Evolutionary conservation across 1,284 basidiomycete species (phyloP), one percentile per base, ranked within the genome.

Genomic region (Xerocomus nothofagi): DNA sequence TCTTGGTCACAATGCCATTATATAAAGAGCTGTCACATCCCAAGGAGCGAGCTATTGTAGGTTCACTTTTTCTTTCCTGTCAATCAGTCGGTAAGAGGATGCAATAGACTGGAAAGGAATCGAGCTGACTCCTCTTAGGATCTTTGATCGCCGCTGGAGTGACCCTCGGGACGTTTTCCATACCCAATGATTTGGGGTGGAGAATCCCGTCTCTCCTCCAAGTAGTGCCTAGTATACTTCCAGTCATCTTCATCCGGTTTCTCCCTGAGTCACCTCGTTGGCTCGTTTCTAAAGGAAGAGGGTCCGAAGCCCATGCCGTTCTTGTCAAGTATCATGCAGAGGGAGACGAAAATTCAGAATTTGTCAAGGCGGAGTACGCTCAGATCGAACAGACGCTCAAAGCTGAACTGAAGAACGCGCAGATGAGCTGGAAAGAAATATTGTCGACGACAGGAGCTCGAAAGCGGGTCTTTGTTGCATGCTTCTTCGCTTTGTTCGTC

Each of bases 221-320:
- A 61, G 63, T 74, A 39, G 54, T 75, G 0, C 79, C 81, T 0
- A 76, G 75, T 39, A 31, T 67, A 24, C 57, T 80, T 21, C 79
- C 80, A 55, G 63, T 83, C 33, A 49, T 55, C 18, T 77, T 77
- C 58, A 66, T 79, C 42, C 73, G 63, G 52, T 72, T 78, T 55
- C 66, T 82, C 20, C 81, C 81, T 3, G 79, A 84, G 59, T 81
- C 78, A 1, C 82, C 82, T 32, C 75, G 84, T 54, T 85, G 79
- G 79, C 71, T 84, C 10, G 67, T 84, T 39, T 75, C 75, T 15
- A 75, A 74, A 42, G 79, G 78, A 12, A 69, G 76, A 15, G 65
- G 67, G 4, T 71, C 76, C 0, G 76, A 82, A 39, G 60, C 62
- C 1, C 20, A 48, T 1, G 15, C 50, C 10, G 39, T 60, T 26